These are phyloP conservation scores for Boletus coccyginus DNA, from an alignment of 768 basidiomycete species.

Conservation along the genomic window DNA sequence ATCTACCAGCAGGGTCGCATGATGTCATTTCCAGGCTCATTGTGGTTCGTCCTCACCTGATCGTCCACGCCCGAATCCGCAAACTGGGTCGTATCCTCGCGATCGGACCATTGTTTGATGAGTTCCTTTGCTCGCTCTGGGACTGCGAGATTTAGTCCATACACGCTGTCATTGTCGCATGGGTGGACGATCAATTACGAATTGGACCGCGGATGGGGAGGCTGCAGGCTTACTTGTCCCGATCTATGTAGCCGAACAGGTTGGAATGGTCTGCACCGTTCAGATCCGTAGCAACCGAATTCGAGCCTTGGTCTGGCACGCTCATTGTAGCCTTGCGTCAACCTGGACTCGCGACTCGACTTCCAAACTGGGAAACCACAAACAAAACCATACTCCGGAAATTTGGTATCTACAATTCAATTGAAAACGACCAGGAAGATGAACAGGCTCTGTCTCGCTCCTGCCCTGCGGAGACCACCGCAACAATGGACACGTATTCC, in stretches of 20 bases:
- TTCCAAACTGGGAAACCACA: conserved; percentile 19
- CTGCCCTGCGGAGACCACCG: conserved; percentile 12
- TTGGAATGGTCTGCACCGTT: conserved; percentile 51
- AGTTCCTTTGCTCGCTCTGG: conserved; percentile 76
- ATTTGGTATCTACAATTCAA: conserved; percentile 5
- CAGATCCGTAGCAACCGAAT: conserved; percentile 45
- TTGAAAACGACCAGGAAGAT: conserved; percentile 10
- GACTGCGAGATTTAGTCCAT: conserved; percentile 77
- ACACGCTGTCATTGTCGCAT: conserved; percentile 46
- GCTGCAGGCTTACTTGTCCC: conserved; percentile 50
- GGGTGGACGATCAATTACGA: neutral
- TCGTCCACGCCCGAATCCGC: conserved; percentile 84
- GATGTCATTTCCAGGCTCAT: conserved; percentile 3
- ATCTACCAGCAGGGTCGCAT: conserved; percentile 44
- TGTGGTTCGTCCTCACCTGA: conserved; percentile 49
- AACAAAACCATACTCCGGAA: conserved; percentile 18
- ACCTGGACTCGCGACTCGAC: neutral
- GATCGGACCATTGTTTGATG: conserved; percentile 80
- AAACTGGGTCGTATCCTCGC: conserved; percentile 63
- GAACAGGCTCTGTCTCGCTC: conserved; percentile 24
- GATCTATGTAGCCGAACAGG: conserved; percentile 59
- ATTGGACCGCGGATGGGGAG: neutral
- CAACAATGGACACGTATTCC: conserved; percentile 2
- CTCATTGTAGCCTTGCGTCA: conserved; percentile 7
- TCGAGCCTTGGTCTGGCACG: conserved; percentile 25